Evolutionary conservation across 345 rosid species (phyloP), one percentile per base, ranked within the genome.

Genomic region (Leavenworthia alabamica): DNA sequence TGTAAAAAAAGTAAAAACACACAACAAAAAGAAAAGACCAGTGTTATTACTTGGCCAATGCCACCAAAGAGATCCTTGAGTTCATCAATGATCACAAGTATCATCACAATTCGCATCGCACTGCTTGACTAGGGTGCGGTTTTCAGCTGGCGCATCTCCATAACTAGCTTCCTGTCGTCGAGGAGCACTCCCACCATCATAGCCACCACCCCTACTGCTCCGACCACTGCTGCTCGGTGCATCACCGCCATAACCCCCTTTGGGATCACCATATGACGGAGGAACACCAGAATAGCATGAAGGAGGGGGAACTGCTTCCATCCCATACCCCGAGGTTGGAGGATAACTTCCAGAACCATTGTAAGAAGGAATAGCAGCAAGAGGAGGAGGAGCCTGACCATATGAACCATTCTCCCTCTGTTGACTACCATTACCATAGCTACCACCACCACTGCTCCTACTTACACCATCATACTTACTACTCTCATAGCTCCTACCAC

Each of bases 61-160:
- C 99, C 95, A 35, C 95, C 95, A 71, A 94, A 94, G 72, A 94
- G 93, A 15, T 88, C 96, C 61, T 74, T 79, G 78, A 94, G 79
- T 70, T 94, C 91, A 48, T 94, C 99, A 49, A 39, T 53, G 19
- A 80, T 90, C 97, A 74, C 97, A 94, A 33, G 77, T 68, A 66
- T 84, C 94, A 55, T 56, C 93, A 73, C 99, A 94, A 61, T 75
- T 72, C 17, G 17, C 97, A 72, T 90, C 95, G 7, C 97, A 94
- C 74, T 86, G 93, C 85, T 84, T 94, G 81, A 94, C 64, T 65
- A 80, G 83, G 61, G 73, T 75, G 0, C 81, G 28, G 12, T 75
- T 26, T 37, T 81, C 86, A 73, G 73, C 70, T 59, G 73, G 10
- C 39, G 75, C 67, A 69, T 77, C 73, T 49, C 73, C 75, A 64